Base-by-base conservation (phyloP, 139 green algal species). In the Micromonas commoda region DNA sequence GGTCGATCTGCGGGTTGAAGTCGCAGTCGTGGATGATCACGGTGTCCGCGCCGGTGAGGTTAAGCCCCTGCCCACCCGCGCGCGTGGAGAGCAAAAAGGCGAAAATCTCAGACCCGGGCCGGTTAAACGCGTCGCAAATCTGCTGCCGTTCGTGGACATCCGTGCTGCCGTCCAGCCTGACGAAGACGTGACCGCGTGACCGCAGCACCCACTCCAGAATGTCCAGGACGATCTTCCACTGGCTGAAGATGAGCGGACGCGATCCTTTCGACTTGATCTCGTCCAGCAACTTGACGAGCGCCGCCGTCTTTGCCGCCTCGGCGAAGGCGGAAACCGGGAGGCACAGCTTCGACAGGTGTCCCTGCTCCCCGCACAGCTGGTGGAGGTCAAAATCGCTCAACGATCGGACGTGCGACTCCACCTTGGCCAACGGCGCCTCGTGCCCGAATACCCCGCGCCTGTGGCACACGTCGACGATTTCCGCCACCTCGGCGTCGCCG, bases 11-110 rank as follows among this genome's bases (percentile, higher is more conserved):
- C 28, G 93, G 93, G 82, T 97, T 97, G 88, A 96, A 97, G 86
- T 97, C 93, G 32, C 94, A 85, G 77, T 98, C 94, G 77, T 96
- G 89, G 76, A 98, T 79, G 69, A 97, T 91, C 65, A 98, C 94
- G 0, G 92, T 97, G 85, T 98, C 93, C 4, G 94, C 94, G 28
- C 92, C 93, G 3, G 89, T 96, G 32, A 98, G 88, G 86, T 98
- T 98, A 53, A 98, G 85, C 20, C 94, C 94, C 85, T 95, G 89
- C 1, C 93, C 93, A 31, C 93, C 93, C 26, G 93, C 93, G 23
- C 93, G 88, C 9, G 94, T 98, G 52, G 91, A 95, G 26, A 98
- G 86, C 79, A 98, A 84, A 65, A 98, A 96, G 31, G 88, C 85
- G 84, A 96, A 97, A 0, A 96, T 77, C 29, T 86, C 82, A 24